phyloP scores from a whole-genome alignment of 2,329 filamentous ascomycete species.

The Phialemoniopsis sp. region DNA sequence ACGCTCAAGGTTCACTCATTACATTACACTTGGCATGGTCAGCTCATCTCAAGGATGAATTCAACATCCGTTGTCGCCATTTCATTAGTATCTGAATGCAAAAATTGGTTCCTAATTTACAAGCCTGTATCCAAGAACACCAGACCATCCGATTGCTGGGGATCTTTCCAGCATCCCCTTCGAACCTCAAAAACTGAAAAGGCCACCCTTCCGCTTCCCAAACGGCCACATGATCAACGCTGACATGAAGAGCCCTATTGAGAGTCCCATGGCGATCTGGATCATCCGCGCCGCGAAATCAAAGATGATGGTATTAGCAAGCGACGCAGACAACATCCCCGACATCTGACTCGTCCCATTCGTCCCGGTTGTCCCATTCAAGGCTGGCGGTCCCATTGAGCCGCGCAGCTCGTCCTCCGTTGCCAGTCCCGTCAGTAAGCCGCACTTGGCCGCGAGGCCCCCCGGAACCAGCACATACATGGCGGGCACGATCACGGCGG shows the following conservation, averaged over 20 bases:
- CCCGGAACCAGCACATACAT: slow-evolving; percentile 72
- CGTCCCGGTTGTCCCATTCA: slow-evolving; percentile 32
- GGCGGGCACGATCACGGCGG: slow-evolving; percentile 79
- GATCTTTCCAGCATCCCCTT: too few relatives aligned
- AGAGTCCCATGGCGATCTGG: slow-evolving; percentile 58
- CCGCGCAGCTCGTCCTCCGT: slow-evolving; percentile 45
- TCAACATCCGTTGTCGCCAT: too few relatives aligned
- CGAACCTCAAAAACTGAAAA: slow-evolving; percentile 54
- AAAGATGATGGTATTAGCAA: slow-evolving; percentile 41
- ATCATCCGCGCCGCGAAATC: slow-evolving; percentile 54
- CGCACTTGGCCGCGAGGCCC: slow-evolving; percentile 56
- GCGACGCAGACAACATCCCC: too few relatives aligned
- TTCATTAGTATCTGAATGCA: too few relatives aligned
- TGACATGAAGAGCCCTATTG: slow-evolving; percentile 54
- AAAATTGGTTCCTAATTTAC: too few relatives aligned
- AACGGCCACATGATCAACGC: slow-evolving; percentile 51
- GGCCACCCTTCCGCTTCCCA: slow-evolving; percentile 52
- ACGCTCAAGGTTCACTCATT: too few relatives aligned
- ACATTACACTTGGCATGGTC: too few relatives aligned
- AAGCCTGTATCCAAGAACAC: too few relatives aligned
- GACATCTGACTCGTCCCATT: too few relatives aligned
- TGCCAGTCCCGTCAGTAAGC: slow-evolving; percentile 53
- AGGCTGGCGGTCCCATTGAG: too few relatives aligned
- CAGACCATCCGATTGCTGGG: too few relatives aligned
- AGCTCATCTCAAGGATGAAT: too few relatives aligned